A percentile compares a stretch with the other conserved stretches of the same genome.
Conservation (phyloP, 768 basidiomycete genomes). For the Kwoniella shandongensis region DNA sequence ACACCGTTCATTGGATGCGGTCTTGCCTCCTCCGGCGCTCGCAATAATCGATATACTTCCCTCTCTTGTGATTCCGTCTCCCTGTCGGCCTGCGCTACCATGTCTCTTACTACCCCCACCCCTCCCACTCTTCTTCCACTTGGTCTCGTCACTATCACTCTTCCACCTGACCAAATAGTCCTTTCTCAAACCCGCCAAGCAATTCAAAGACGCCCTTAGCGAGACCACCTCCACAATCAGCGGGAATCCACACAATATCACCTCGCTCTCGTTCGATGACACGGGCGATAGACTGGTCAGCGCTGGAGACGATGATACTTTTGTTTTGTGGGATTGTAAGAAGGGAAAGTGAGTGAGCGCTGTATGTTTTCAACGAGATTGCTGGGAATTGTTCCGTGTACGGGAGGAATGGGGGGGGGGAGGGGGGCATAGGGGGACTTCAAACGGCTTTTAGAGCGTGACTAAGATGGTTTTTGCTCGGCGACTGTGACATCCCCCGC, state of each 20-base stretch:
- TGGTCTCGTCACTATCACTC: too few relatives aligned
- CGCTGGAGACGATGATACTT: conserved; percentile 86
- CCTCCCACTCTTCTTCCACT: too few relatives aligned
- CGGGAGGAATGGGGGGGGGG: not conserved
- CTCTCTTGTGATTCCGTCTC: too few relatives aligned
- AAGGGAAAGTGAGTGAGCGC: conserved; percentile 79
- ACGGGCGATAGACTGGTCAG: conserved; percentile 82
- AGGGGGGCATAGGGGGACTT: too few relatives aligned
- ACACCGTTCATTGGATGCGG: too few relatives aligned
- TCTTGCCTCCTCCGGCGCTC: too few relatives aligned
- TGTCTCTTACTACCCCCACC: too few relatives aligned
- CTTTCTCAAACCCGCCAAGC: conserved; percentile 18
- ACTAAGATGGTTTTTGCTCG: too few relatives aligned
- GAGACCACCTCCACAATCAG: not conserved
- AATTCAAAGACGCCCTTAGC: conserved; percentile 23
- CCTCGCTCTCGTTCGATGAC: conserved; percentile 87
- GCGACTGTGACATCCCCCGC: too few relatives aligned
- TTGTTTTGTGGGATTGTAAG: conserved; percentile 83
- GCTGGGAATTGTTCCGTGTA: not conserved
- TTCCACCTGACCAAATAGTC: not conserved
- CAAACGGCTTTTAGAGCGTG: too few relatives aligned
- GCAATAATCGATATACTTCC: too few relatives aligned
- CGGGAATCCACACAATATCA: conserved; percentile 55
- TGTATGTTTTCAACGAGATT: conserved; percentile 1
- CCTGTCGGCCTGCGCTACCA: too few relatives aligned